phyloP scores from a whole-genome alignment of 2,329 filamentous ascomycete genomes.

The Trichoderma arundinaceum region DNA sequence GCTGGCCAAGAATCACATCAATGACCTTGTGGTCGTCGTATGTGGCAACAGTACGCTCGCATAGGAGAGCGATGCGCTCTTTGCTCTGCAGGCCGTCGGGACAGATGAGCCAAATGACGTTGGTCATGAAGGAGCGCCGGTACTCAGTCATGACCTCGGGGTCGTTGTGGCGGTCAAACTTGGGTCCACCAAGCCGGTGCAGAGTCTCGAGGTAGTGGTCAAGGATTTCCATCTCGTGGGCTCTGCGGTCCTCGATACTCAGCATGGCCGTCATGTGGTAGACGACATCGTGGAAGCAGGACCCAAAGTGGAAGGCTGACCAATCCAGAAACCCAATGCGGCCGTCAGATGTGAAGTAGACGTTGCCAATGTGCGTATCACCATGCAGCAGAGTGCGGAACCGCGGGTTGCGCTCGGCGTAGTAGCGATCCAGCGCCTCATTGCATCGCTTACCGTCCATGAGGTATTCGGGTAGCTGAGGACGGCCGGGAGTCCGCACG shows the following conservation, averaged over 20 bases:
- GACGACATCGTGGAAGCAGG: constrained; percentile 24
- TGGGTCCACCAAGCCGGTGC: constrained; percentile 19
- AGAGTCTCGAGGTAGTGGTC: constrained; percentile 21
- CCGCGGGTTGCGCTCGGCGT: constrained; percentile 15
- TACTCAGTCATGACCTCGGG: constrained; percentile 22
- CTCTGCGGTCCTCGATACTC: constrained; percentile 12
- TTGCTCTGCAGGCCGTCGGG: constrained; percentile 10
- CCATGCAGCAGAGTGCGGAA: constrained; percentile 18
- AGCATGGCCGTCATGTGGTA: constrained; percentile 27
- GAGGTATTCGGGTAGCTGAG: constrained; percentile 16
- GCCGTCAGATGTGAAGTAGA: constrained; percentile 14
- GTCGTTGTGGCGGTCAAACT: constrained; percentile 23
- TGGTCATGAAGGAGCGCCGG: constrained; percentile 21
- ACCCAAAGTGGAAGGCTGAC: constrained; percentile 22
- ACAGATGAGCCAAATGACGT: constrained; percentile 21
- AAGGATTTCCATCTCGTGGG: constrained; percentile 19
- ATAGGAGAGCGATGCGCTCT: not conserved
- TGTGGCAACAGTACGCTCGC: constrained; percentile 16
- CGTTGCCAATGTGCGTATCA: constrained; percentile 16
- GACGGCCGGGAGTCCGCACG: constrained; percentile 8
- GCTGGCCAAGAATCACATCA: constrained; percentile 16
- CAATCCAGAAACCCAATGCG: constrained; percentile 20
- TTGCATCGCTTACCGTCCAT: constrained; percentile 22
- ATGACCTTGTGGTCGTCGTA: constrained; percentile 23
- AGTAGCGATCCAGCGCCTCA: constrained; percentile 16